A percentile compares a stretch with the other conserved stretches of the same genome.
Conservation (phyloP, 352 stramenopile species). For the Phytophthora quininea region DNA sequence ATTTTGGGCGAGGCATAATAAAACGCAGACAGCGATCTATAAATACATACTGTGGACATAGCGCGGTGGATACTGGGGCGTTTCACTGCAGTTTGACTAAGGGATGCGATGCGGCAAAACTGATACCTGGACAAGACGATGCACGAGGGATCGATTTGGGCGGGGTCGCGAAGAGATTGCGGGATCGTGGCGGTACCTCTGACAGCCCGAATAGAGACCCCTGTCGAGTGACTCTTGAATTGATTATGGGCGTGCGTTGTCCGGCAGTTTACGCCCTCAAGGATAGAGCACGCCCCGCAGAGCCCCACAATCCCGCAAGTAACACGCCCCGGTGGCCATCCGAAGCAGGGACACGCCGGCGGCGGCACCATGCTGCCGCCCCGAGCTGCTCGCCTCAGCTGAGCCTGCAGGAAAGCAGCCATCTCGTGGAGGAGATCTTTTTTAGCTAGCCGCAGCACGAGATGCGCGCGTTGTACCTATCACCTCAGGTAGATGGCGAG, state of each 20-base stretch:
- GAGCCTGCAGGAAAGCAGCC: conserved; percentile 12
- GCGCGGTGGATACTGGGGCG: not conserved
- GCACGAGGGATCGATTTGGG: not conserved
- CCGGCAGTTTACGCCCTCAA: not conserved
- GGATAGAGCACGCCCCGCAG: not conserved
- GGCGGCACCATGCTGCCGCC: not conserved
- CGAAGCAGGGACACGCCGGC: not conserved
- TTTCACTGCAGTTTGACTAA: not conserved
- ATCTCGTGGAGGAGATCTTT: conserved; percentile 11
- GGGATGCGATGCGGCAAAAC: not conserved
- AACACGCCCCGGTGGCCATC: not conserved
- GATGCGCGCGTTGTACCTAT: not conserved
- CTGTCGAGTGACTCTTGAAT: not conserved
- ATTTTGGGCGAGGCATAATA: not conserved
- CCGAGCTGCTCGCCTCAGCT: not conserved
- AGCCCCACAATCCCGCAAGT: not conserved
- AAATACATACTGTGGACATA: conserved; percentile 25
- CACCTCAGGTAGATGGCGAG: not conserved
- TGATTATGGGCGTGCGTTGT: not conserved
- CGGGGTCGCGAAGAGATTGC: not conserved
- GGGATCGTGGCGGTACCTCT: not conserved
- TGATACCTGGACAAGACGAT: not conserved
- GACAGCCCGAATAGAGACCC: not conserved
- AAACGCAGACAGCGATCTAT: conserved; percentile 12
- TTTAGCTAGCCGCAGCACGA: conserved; percentile 15